These are phyloP conservation scores for Musa balbisiana DNA, from an alignment of 202 grass and related monocot genomes.

Conservation along the genomic window DNA sequence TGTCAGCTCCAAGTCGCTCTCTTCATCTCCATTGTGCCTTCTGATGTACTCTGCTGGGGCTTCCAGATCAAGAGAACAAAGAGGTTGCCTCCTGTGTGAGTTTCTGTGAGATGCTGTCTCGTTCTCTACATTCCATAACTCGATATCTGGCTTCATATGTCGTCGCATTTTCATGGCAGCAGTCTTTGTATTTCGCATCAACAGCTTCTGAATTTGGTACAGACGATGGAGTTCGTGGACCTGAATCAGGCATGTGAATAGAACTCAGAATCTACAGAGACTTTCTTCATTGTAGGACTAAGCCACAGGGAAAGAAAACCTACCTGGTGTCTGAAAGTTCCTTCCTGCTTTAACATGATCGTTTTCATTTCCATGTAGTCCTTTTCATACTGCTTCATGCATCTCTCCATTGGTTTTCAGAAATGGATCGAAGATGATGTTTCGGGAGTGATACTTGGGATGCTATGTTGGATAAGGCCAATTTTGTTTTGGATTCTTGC, in stretches of 20 bases:
- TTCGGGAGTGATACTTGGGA: background rate
- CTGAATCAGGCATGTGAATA: background rate
- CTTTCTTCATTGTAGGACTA: too few species aligned
- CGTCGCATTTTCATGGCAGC: background rate
- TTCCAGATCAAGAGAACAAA: background rate
- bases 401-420: constrained; percentile 11
- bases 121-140: background rate
- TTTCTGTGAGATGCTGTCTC: background rate
- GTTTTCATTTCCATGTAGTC: constrained; percentile 22
- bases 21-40: constrained; percentile 10
- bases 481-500: background rate
- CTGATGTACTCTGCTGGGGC: background rate
- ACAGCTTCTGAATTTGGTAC: constrained; percentile 13
- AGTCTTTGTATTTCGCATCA: constrained; percentile 7
- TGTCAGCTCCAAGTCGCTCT: constrained; percentile 53
- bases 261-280: background rate
- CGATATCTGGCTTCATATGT: background rate
- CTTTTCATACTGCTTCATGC: background rate
- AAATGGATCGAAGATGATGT: background rate
- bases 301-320: background rate
- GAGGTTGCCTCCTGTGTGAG: background rate
- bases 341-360: constrained; percentile 27
- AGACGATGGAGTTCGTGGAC: constrained; percentile 23
- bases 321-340: constrained; percentile 26
- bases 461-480: background rate